These are phyloP conservation scores for Crithidia sp. DNA, from an alignment of 208 protist genomes.

Conservation along the genomic window DNA sequence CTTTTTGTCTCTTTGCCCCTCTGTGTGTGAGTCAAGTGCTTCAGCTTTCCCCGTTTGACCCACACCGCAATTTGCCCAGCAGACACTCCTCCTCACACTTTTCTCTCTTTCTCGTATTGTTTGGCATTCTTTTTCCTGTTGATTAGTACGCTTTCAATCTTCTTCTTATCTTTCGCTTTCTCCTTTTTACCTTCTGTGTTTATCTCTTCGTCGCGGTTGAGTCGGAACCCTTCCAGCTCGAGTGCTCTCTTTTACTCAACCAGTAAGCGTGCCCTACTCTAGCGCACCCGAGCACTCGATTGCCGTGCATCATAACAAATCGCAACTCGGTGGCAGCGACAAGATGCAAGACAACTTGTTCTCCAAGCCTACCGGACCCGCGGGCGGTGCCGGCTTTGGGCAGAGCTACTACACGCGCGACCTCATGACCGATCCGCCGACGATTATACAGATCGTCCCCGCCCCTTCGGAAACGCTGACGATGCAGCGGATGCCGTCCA, in stretches of 20 bases:
- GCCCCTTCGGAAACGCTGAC: constrained; percentile 15
- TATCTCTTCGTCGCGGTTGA: no score
- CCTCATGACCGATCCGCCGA: constrained; percentile 55
- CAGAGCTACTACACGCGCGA: constrained; percentile 56
- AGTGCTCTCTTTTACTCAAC: not conserved
- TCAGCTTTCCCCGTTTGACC: not conserved
- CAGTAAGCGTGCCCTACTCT: not conserved
- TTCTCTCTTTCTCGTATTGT: not conserved
- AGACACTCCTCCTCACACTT: not conserved
- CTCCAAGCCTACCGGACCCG: not conserved
- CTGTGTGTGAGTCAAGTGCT: not conserved
- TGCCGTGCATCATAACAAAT: not conserved
- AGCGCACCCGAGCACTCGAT: not conserved
- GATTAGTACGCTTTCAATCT: no score
- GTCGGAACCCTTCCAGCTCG: no score
- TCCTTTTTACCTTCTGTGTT: no score
- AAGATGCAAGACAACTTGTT: constrained; percentile 28
- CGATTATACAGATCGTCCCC: constrained; percentile 44
- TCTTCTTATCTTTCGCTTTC: not conserved
- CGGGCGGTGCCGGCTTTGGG: constrained; percentile 18
- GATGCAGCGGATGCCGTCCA: constrained; percentile 19
- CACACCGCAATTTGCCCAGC: not conserved
- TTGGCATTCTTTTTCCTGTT: not conserved
- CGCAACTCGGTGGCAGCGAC: not conserved
- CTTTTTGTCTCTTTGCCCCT: not conserved